A percentile compares a stretch with the other conserved stretches of the same genome.
phyloP scores from a whole-genome alignment of 1,284 basidiomycete species.

The Tylopilus orsonianus region DNA sequence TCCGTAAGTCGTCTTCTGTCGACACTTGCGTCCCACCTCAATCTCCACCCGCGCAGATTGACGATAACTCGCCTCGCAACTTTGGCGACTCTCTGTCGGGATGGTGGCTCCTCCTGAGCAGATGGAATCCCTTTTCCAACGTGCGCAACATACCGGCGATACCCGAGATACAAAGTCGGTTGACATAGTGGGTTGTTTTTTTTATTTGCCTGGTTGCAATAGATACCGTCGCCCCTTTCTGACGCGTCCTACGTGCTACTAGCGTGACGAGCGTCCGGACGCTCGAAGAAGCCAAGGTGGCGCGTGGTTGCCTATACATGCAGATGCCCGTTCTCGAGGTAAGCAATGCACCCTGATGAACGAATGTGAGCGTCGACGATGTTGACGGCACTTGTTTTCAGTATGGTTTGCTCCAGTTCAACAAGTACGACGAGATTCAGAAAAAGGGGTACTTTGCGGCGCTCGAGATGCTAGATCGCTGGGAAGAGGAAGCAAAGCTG shows the following conservation, averaged over 20 bases:
- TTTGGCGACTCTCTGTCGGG: slow-evolving; percentile 97
- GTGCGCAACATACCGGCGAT: slow-evolving; percentile 85
- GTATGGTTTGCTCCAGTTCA: slow-evolving; percentile 80
- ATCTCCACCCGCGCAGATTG: slow-evolving; percentile 49
- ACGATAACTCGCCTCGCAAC: slow-evolving; percentile 92
- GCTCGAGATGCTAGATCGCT: slow-evolving; percentile 70
- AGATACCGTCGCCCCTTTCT: too few species aligned
- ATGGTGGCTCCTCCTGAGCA: slow-evolving; percentile 93
- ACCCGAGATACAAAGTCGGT: slow-evolving; percentile 92
- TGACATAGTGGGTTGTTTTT: slow-evolving; percentile 95
- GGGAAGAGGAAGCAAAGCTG: slow-evolving; percentile 80
- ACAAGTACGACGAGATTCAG: slow-evolving; percentile 82
- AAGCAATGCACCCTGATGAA: slow-evolving; percentile 18
- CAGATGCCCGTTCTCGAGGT: slow-evolving; percentile 93
- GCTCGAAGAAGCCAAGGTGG: slow-evolving; percentile 90
- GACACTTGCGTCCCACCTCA: not conserved
- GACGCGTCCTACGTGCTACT: not conserved
- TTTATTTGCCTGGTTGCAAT: too few species aligned
- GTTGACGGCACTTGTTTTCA: too few species aligned
- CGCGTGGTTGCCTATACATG: slow-evolving; percentile 89
- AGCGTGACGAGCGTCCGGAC: slow-evolving; percentile 96
- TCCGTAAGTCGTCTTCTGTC: slow-evolving; percentile 52
- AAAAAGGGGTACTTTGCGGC: slow-evolving; percentile 82
- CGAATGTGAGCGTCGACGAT: not conserved
- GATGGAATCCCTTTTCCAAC: slow-evolving; percentile 90